phyloP scores from a whole-genome alignment of 495 filamentous ascomycete species.

The Delitschia confertaspora region DNA sequence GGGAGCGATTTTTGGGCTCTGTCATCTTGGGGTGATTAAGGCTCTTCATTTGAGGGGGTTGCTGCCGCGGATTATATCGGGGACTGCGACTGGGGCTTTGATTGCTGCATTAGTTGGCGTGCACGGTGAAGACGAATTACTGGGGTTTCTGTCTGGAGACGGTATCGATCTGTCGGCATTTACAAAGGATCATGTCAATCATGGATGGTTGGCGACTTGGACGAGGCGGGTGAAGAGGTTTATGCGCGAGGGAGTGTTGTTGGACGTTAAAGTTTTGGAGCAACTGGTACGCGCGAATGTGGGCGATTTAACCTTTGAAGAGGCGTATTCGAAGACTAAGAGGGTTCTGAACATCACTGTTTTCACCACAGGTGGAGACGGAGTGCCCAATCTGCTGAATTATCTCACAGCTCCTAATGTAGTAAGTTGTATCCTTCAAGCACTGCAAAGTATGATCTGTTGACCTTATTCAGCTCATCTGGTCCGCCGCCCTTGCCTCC shows the following conservation, averaged over 20 bases:
- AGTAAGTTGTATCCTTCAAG: conserved; percentile 43
- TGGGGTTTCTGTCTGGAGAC: conserved; percentile 63
- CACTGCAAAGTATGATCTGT: conserved; percentile 1
- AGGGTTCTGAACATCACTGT: conserved; percentile 89
- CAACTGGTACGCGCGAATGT: conserved; percentile 79
- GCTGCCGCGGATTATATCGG: conserved; percentile 82
- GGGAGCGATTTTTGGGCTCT: conserved; percentile 84
- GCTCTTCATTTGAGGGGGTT: conserved; percentile 77
- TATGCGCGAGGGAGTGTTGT: conserved; percentile 65
- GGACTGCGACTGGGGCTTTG: conserved; percentile 81
- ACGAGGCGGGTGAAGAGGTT: conserved; percentile 56
- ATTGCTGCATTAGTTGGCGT: conserved; percentile 85
- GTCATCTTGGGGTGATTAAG: conserved; percentile 85
- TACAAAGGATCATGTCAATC: conserved; percentile 30
- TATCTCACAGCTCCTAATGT: conserved; percentile 93
- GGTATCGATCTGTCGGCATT: conserved; percentile 81
- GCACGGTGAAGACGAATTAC: conserved; percentile 79
- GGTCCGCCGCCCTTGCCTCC: conserved; percentile 88
- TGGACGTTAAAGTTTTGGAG: conserved; percentile 74
- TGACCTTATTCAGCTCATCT: conserved; percentile 54
- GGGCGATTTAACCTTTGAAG: conserved; percentile 87
- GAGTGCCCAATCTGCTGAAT: conserved; percentile 78
- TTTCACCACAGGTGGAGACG: conserved; percentile 60
- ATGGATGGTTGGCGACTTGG: conserved; percentile 48
- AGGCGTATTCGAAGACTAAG: conserved; percentile 80